These are phyloP conservation scores for Lophium mytilinum DNA, from an alignment of 495 filamentous ascomycete species.

Conservation along the genomic window DNA sequence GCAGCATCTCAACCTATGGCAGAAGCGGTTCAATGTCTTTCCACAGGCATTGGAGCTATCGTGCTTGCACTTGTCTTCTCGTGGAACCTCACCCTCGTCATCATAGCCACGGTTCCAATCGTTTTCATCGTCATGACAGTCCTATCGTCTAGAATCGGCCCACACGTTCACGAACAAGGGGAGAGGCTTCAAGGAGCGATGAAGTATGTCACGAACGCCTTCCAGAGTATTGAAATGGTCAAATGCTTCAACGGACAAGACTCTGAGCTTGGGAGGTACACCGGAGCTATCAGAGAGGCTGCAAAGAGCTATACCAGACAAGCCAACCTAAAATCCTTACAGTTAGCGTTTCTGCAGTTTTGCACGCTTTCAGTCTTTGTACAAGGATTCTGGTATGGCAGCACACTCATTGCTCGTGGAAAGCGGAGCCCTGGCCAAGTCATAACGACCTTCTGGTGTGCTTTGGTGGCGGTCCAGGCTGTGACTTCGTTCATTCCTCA, in stretches of 20 bases:
- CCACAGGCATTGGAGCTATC: slow-evolving; percentile 55
- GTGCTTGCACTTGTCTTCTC: slow-evolving; percentile 66
- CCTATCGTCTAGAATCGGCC: slow-evolving; percentile 52
- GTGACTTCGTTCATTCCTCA: slow-evolving; percentile 66
- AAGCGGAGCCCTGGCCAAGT: slow-evolving; percentile 58
- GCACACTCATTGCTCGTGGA: slow-evolving; percentile 49
- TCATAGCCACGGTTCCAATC: slow-evolving; percentile 65
- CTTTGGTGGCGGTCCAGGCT: slow-evolving; percentile 65
- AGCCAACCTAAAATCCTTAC: slow-evolving; percentile 56
- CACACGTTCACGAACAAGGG: slow-evolving; percentile 62
- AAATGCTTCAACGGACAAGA: slow-evolving; percentile 78
- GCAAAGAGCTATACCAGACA: slow-evolving; percentile 59
- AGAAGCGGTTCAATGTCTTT: slow-evolving; percentile 51
- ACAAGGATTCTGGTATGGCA: slow-evolving; percentile 86
- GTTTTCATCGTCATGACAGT: slow-evolving; percentile 50
- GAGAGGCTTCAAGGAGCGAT: slow-evolving; percentile 60
- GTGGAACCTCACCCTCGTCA: slow-evolving; percentile 80
- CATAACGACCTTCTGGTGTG: slow-evolving; percentile 78
- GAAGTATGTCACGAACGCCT: slow-evolving; percentile 60
- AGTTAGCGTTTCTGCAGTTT: slow-evolving; percentile 64
- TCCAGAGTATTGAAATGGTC: slow-evolving; percentile 72
- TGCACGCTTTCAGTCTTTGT: slow-evolving; percentile 76
- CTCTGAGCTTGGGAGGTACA: slow-evolving; percentile 60
- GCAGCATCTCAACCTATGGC: slow-evolving; percentile 74
- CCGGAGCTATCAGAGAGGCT: slow-evolving; percentile 47